A percentile compares a stretch with the other conserved stretches of the same genome.
phyloP scores from a whole-genome alignment of 2,329 filamentous ascomycete species.

The Eutypella sp. region DNA sequence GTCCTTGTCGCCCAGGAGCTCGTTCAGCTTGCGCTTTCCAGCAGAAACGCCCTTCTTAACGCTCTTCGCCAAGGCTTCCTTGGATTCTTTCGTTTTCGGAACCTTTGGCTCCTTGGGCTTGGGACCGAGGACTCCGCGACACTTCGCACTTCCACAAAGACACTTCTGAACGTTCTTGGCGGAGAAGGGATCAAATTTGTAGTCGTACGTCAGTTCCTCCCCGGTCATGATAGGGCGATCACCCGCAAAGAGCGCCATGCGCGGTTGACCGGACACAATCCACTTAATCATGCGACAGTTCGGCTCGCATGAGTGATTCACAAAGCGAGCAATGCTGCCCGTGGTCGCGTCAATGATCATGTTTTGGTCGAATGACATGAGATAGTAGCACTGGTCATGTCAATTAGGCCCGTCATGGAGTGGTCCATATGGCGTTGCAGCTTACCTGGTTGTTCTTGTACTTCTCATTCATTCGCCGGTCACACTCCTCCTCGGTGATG shows the following conservation, averaged over 20 bases:
- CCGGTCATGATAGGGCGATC: constrained; percentile 87
- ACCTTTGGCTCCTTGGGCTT: constrained; percentile 52
- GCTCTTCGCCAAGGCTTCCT: constrained; percentile 33
- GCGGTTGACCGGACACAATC: constrained; percentile 87
- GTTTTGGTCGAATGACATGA: constrained; percentile 98
- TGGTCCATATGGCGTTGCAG: constrained; percentile 5
- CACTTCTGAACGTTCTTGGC: constrained; percentile 64
- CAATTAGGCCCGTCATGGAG: constrained; percentile 11
- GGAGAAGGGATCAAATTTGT: constrained; percentile 67
- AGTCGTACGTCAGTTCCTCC: constrained; percentile 94
- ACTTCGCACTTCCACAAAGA: constrained; percentile 59
- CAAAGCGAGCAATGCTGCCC: constrained; percentile 92
- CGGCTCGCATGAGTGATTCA: constrained; percentile 94
- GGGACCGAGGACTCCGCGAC: constrained; percentile 59
- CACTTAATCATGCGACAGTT: constrained; percentile 98
- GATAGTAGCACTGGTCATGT: constrained; percentile 74
- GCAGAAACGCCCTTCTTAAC: constrained; percentile 35
- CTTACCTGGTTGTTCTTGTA: constrained; percentile 91
- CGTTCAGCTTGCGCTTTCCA: constrained; percentile 54
- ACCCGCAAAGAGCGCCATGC: constrained; percentile 95
- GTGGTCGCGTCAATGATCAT: constrained; percentile 98
- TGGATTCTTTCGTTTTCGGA: constrained; percentile 33
- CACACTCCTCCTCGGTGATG: constrained; percentile 90
- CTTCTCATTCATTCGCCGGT: constrained; percentile 84
- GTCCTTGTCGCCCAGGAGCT: constrained; percentile 39